These are phyloP conservation scores for Aegilops umbellulata DNA, from an alignment of 176 grass and related monocot species.

Conservation along the genomic window DNA sequence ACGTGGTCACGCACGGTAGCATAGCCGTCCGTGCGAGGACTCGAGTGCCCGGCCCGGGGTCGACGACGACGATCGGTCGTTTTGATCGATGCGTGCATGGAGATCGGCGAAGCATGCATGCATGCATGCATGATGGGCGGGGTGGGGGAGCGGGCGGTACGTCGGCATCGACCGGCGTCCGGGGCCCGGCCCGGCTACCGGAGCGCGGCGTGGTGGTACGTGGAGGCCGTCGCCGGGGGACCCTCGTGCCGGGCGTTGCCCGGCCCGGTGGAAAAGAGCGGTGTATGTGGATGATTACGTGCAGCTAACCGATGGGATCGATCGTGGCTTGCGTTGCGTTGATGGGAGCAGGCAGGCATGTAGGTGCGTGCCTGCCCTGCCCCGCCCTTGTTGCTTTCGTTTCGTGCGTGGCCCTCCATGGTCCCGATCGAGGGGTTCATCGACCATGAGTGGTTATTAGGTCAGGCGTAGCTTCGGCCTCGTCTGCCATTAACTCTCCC, in stretches of 20 bases:
- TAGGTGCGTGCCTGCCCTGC: not conserved
- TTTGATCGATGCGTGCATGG: not conserved
- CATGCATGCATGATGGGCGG: not conserved
- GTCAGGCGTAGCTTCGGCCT: conserved; percentile 27
- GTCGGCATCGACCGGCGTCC: conserved; percentile 11
- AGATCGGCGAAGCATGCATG: conserved; percentile 10
- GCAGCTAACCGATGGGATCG: not conserved
- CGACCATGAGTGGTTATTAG: not conserved
- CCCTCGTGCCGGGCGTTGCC: conserved; percentile 1
- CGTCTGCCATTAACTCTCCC: not conserved
- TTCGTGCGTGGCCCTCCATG: not conserved
- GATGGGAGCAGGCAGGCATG: conserved; percentile 21
- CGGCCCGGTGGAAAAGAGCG: not conserved
- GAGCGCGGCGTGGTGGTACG: not conserved
- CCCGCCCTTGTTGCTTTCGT: not conserved
- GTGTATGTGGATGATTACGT: not conserved
- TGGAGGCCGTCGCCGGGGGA: not conserved
- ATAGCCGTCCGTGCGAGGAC: not conserved
- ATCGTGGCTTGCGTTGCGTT: not conserved
- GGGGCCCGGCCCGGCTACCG: not conserved
- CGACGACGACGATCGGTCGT: not conserved
- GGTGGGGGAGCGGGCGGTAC: not conserved
- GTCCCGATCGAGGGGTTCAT: not conserved
- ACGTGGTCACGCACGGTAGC: not conserved
- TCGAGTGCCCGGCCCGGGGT: not conserved